Evolutionary conservation across 331 rosid genomes (phyloP).

Genomic region (Malus hybrid): DNA sequence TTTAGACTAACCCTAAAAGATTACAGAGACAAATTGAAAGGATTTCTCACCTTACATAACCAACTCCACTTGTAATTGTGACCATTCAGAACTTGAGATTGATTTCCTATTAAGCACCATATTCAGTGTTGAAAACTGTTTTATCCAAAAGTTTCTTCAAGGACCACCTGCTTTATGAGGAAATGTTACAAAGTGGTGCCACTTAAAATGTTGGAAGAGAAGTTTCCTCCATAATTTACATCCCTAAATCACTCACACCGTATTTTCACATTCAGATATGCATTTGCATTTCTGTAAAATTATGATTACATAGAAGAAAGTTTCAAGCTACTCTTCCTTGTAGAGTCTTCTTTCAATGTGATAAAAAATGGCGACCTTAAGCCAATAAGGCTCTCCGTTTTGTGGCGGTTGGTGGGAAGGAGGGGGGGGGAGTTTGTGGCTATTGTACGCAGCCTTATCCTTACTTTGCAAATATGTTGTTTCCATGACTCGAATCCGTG

Average conservation of each 20-base stretch:
- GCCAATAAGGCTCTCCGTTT: too few relatives aligned
- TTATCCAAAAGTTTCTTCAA: conserved; percentile 10
- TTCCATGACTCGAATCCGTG: too few relatives aligned
- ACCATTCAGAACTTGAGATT: neutral
- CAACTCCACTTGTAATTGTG: conserved; percentile 9
- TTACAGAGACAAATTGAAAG: too few relatives aligned
- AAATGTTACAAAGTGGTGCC: conserved; percentile 25
- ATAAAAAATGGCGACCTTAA: too few relatives aligned
- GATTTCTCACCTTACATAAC: neutral
- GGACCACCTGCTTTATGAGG: conserved; percentile 34
- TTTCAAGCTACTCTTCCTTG: neutral
- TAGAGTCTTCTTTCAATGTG: neutral
- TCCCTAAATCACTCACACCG: neutral
- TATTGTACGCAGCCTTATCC: too few relatives aligned
- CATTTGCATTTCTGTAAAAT: neutral
- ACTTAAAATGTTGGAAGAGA: conserved; percentile 22
- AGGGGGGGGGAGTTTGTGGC: too few relatives aligned
- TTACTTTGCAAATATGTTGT: too few relatives aligned
- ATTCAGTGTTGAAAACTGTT: conserved; percentile 13
- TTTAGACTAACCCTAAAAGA: too few relatives aligned
- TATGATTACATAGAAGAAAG: neutral
- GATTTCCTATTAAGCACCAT: conserved; percentile 9
- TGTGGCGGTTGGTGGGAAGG: too few relatives aligned
- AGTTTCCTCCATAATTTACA: conserved; percentile 19
- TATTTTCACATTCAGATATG: neutral